Percentiles rank a stretch among this genome's conserved stretches.
phyloP scores from a whole-genome alignment of 1,139 yeast genomes.

The Pichia sp. region DNA sequence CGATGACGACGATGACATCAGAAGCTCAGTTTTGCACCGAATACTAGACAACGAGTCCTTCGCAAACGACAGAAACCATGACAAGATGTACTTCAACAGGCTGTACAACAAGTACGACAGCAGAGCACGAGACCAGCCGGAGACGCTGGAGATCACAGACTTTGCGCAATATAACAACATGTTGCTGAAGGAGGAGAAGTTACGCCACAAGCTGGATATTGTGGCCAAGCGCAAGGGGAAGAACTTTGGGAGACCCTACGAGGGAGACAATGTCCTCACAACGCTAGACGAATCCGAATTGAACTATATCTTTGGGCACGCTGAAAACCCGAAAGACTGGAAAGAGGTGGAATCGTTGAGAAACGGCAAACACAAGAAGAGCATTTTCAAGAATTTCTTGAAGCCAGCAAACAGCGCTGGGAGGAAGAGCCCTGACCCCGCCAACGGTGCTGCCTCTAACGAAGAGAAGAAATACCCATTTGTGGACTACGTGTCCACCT shows the following conservation, averaged over 20 bases:
- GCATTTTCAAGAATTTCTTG: conserved; percentile 4
- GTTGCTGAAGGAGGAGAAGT: conserved; percentile 34
- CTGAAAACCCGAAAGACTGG: conserved; percentile 18
- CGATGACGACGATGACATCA: conserved; percentile 12
- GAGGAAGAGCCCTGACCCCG: background rate
- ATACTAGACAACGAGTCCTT: conserved; percentile 22
- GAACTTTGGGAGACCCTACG: background rate
- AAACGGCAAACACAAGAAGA: background rate
- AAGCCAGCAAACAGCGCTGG: background rate
- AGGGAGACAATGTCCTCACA: conserved; percentile 14
- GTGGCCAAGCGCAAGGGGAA: conserved; percentile 23
- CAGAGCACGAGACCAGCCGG: background rate
- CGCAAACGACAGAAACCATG: conserved; percentile 18
- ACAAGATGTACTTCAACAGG: conserved; percentile 28
- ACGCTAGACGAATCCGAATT: conserved; percentile 25
- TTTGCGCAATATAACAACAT: conserved; percentile 37
- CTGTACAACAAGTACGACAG: conserved; percentile 24
- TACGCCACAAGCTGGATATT: conserved; percentile 34
- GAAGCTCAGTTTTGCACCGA: conserved; percentile 21
- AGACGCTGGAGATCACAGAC: conserved; percentile 28
- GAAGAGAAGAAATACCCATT: conserved; percentile 6
- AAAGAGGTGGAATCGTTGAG: conserved; percentile 7
- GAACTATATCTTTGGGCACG: conserved; percentile 19
- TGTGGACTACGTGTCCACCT: conserved; percentile 11
- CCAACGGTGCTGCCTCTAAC: background rate